Conservation (phyloP, 495 filamentous ascomycete genomes). For the Alectoria sarmentosa region DNA sequence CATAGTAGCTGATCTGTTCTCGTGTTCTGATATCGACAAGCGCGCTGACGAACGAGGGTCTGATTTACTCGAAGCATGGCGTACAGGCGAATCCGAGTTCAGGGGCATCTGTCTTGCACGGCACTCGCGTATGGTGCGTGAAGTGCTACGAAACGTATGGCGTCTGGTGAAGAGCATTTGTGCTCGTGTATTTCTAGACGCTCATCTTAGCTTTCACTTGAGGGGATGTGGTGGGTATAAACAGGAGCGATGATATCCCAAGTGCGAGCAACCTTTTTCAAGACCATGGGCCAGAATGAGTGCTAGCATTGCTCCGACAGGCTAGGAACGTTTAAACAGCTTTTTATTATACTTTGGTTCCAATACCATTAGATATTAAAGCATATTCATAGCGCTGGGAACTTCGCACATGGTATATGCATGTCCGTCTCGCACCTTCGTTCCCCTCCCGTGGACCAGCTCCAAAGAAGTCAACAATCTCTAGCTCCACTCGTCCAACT, state of each 20-base stretch:
- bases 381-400: neutral
- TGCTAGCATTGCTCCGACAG: neutral
- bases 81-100: neutral
- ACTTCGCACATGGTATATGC: neutral
- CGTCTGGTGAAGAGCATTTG: neutral
- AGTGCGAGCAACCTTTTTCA: neutral
- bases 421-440: neutral
- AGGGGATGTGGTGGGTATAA: neutral
- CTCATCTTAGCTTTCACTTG: neutral
- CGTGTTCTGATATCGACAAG: neutral
- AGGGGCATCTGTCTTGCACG: neutral
- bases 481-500: neutral
- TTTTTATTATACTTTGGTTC: neutral
- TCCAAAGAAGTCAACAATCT: neutral
- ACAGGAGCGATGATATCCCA: neutral
- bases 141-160: neutral
- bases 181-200: neutral
- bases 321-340: neutral
- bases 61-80: neutral
- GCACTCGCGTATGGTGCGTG: neutral
- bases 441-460: neutral
- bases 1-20: slow-evolving; percentile 37
- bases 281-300: neutral
- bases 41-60: neutral
- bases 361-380: neutral